Evolutionary conservation across 345 rosid genomes (phyloP), one percentile per base, ranked within the genome.

Genomic region (Gossypium arboreum): DNA sequence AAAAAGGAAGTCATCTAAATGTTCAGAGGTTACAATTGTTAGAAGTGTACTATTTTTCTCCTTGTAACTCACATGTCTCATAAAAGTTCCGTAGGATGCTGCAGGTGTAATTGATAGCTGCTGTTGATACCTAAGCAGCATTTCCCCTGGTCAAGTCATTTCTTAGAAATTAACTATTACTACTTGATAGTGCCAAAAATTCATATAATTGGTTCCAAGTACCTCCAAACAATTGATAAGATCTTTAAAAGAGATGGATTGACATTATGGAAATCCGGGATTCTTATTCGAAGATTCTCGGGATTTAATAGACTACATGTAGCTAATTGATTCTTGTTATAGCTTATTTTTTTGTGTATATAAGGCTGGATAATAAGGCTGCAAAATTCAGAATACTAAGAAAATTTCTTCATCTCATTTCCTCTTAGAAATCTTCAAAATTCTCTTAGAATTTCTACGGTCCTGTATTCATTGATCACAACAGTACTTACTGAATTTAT

Each of bases 121-220:
- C 12, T 25, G 22, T 48, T 24, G 11, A 57, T 57, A 68, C 55
- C 41, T 68, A 68, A 24, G 44, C 72, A 25, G 58, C 20, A 68
- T 25, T 24, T 68, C 43, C 56, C 72, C 20, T 68, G n/a, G 20
- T 68, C 43, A 48, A 48, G 20, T 25, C 52, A 68, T 68, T 47
- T 48, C 41, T 47, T 43, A 65, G 20, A 65, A 41, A 18, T 18
- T 41, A 43, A 65, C 7, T 65, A 24, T 47, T 47, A 47, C 56
- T 15, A 41, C 22, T 68, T 48, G 72, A 48, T 50, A 0, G 72
- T 48, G 41, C 72, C 55, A 24, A 48, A 68, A 41, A 47, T 50
- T 48, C 58, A 50, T 47, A 68, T 50, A 15, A 68, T 68, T 68
- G 43, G 15, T 25, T 48, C 20, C 34, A 22, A 20, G 39, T 29